phyloP scores from a whole-genome alignment of 768 basidiomycete genomes.

The Mycena epipterygia region DNA sequence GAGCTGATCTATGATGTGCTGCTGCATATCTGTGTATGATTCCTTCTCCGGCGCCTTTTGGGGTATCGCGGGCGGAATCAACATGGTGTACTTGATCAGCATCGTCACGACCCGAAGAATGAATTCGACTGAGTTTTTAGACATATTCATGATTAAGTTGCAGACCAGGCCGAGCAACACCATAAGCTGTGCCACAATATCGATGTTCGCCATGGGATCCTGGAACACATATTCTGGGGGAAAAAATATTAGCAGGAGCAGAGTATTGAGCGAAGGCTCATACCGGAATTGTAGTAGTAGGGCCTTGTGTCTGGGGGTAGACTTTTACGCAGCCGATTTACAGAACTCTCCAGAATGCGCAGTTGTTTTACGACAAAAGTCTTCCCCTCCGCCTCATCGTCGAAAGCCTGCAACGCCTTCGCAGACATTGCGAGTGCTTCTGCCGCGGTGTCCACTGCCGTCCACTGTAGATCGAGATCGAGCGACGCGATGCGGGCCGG shows the following conservation, averaged over 20 bases:
- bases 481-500: neutral
- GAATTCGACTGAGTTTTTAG: too few species aligned
- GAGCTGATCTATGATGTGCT: too few species aligned
- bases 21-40: too few species aligned
- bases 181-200: too few species aligned
- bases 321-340: neutral
- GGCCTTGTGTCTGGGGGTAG: conserved; percentile 3
- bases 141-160: too few species aligned
- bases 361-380: too few species aligned
- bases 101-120: too few species aligned
- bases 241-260: neutral
- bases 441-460: neutral
- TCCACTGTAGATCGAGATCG: neutral
- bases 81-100: too few species aligned
- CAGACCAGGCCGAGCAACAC: too few species aligned
- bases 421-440: neutral
- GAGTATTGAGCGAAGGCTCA: neutral
- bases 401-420: neutral
- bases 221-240: conserved; percentile 3
- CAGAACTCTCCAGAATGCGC: neutral
- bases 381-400: neutral
- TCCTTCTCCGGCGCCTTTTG: neutral
- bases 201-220: too few species aligned
- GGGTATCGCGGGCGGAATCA: neutral
- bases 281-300: conserved; percentile 5